Percentiles rank a stretch among this genome's conserved stretches.
phyloP scores from a whole-genome alignment of 2,329 filamentous ascomycete genomes.

The Penicillium sp. region DNA sequence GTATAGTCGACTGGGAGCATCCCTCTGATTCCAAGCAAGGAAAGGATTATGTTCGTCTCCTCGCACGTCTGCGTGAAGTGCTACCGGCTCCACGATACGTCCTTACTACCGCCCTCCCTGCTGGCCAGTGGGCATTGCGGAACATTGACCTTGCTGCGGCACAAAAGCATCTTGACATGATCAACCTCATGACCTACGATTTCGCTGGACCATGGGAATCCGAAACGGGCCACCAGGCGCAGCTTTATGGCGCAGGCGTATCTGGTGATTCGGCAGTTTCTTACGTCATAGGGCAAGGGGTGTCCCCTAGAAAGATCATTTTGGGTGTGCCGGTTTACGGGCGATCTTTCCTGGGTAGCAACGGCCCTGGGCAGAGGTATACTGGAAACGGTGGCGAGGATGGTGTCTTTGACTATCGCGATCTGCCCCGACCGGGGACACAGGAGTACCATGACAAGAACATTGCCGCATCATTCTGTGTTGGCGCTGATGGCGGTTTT shows the following conservation, averaged over 20 bases:
- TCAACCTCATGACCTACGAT: slow-evolving; percentile 81
- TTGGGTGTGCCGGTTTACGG: slow-evolving; percentile 75
- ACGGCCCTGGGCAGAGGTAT: slow-evolving; percentile 63
- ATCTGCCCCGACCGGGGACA: slow-evolving; percentile 61
- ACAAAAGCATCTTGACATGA: slow-evolving; percentile 65
- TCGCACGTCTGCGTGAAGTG: slow-evolving; percentile 63
- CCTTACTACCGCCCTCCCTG: slow-evolving; percentile 70
- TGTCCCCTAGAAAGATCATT: slow-evolving; percentile 68
- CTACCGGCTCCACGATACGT: slow-evolving; percentile 68
- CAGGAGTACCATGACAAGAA: slow-evolving; percentile 67
- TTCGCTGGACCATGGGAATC: slow-evolving; percentile 70
- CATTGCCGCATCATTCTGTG: slow-evolving; percentile 67
- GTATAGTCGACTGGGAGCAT: slow-evolving; percentile 75
- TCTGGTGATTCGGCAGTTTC: slow-evolving; percentile 66
- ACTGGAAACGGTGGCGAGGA: slow-evolving; percentile 56
- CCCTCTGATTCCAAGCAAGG: slow-evolving; percentile 66
- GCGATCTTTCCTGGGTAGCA: slow-evolving; percentile 67
- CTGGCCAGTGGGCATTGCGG: slow-evolving; percentile 62
- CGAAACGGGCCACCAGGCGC: slow-evolving; percentile 70
- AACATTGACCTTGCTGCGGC: slow-evolving; percentile 66
- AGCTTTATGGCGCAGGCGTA: slow-evolving; percentile 60
- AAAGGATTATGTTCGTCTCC: slow-evolving; percentile 66
- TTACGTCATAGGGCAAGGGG: slow-evolving; percentile 64
- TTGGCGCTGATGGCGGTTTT: slow-evolving; percentile 70
- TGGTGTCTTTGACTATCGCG: slow-evolving; percentile 70